Evolutionary conservation across 441 rosid species (phyloP).

Genomic region (Populus hybrid): DNA sequence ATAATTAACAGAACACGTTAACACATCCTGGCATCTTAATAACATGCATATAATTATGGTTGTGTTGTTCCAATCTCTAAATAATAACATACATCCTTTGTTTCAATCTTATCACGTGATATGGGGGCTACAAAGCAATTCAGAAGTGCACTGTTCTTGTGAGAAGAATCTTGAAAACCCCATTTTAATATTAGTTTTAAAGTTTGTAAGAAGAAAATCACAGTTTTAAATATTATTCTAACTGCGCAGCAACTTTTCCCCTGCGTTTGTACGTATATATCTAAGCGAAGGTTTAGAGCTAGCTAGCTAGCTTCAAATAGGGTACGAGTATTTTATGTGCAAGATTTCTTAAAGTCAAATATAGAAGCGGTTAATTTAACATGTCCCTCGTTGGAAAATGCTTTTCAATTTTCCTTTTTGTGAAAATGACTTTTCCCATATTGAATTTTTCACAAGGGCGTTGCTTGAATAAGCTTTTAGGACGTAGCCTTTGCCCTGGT

Average conservation of each 20-base stretch:
- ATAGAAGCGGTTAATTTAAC: not conserved
- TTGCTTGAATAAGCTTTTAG: too few relatives aligned
- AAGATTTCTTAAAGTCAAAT: not conserved
- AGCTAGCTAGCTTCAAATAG: not conserved
- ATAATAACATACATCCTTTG: too few relatives aligned
- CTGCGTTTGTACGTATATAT: not conserved
- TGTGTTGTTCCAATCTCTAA: too few relatives aligned
- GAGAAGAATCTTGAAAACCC: not conserved
- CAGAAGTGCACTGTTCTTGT: not conserved
- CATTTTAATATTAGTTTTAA: too few relatives aligned
- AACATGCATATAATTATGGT: not conserved
- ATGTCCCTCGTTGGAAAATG: not conserved
- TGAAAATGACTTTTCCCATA: too few relatives aligned
- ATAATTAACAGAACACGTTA: not conserved
- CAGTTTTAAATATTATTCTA: not conserved
- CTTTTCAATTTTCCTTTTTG: not conserved
- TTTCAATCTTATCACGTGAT: too few relatives aligned
- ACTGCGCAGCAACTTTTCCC: not conserved
- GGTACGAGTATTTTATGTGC: too few relatives aligned
- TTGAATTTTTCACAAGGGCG: too few relatives aligned
- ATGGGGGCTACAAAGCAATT: not conserved
- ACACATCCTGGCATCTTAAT: not conserved
- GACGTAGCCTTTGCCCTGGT: not conserved
- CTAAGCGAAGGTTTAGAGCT: not conserved
- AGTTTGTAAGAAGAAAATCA: too few relatives aligned